A percentile compares a stretch with the other conserved stretches of the same genome.
phyloP scores from a whole-genome alignment of 225 moss, liverwort and hornwort species.

The Bryoerythrophyllum caledonicum region DNA sequence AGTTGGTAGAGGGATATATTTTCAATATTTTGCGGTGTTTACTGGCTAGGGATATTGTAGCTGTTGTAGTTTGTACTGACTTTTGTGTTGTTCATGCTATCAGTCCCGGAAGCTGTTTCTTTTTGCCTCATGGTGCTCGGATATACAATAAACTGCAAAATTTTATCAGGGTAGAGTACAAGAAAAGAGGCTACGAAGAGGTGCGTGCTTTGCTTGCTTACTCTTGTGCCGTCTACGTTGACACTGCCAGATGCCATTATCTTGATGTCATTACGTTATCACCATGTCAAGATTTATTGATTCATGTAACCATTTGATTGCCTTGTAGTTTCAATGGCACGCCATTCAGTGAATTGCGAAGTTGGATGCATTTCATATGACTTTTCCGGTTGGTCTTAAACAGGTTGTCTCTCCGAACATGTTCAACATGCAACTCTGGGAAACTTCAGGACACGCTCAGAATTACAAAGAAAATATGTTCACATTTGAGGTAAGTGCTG shows the following conservation, averaged over 20 bases:
- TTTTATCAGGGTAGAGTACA: conserved; percentile 81
- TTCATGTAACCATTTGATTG: background rate
- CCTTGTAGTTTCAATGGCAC: background rate
- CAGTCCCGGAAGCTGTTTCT: conserved; percentile 80
- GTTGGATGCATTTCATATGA: background rate
- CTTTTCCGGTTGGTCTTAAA: conserved; percentile 17
- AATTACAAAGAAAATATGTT: conserved; percentile 99
- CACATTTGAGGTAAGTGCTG: conserved; percentile 66
- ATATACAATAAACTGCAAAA: conserved; percentile 87
- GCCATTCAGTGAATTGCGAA: conserved; percentile 1
- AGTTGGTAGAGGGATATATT: conserved; percentile 2
- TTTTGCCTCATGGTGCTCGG: conserved; percentile 58
- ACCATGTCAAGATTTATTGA: background rate
- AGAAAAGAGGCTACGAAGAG: conserved; percentile 81
- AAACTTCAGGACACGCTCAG: conserved; percentile 91
- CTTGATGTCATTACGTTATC: background rate
- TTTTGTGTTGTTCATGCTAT: conserved; percentile 18
- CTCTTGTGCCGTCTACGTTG: background rate
- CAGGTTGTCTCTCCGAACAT: conserved; percentile 93
- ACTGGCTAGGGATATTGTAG: background rate
- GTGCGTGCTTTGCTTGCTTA: conserved; percentile 25
- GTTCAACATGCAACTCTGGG: conserved; percentile 96
- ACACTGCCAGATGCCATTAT: background rate
- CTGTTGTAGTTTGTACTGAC: background rate
- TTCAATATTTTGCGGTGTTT: background rate